A percentile compares a stretch with the other conserved stretches of the same genome.
phyloP scores from a whole-genome alignment of 2,329 filamentous ascomycete genomes.

The Bipolaris cookei region DNA sequence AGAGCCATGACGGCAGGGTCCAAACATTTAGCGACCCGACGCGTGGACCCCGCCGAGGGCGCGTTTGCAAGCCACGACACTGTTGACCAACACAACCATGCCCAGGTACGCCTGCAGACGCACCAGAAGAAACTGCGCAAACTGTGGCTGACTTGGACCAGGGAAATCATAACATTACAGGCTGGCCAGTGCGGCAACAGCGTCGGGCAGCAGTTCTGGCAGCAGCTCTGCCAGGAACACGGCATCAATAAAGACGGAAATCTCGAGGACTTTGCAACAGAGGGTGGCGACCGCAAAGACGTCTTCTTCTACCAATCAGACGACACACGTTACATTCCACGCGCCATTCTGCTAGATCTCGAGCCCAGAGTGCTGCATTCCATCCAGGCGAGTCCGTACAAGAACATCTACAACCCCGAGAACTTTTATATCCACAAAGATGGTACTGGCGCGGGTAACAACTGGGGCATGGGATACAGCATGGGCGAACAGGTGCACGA shows the following conservation, averaged over 20 bases:
- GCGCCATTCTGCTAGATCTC: slow-evolving; percentile 92
- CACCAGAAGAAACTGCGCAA: not conserved
- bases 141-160: slow-evolving; percentile 49
- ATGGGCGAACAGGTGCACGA: slow-evolving; percentile 91
- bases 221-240: slow-evolving; percentile 96
- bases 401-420: slow-evolving; percentile 99
- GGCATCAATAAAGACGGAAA: slow-evolving; percentile 98
- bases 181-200: slow-evolving; percentile 99
- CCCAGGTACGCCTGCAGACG: slow-evolving; percentile 41
- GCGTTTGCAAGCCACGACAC: slow-evolving; percentile 38
- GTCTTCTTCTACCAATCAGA: slow-evolving; percentile 99
- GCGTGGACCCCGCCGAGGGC: slow-evolving; percentile 39
- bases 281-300: slow-evolving; percentile 96
- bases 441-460: slow-evolving; percentile 93
- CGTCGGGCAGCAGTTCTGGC: slow-evolving; percentile 98
- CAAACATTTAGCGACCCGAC: slow-evolving; percentile 28
- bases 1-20: slow-evolving; percentile 15
- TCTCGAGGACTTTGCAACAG: slow-evolving; percentile 95
- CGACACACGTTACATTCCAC: slow-evolving; percentile 96
- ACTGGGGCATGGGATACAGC: slow-evolving; percentile 96
- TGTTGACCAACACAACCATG: slow-evolving; percentile 40
- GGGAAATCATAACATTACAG: slow-evolving; percentile 99
- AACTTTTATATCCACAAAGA: slow-evolving; percentile 98
- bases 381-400: slow-evolving; percentile 93
- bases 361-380: slow-evolving; percentile 91